phyloP scores from a whole-genome alignment of 371 early-diverging fungal species.

The Saksenaea oblongispora region DNA sequence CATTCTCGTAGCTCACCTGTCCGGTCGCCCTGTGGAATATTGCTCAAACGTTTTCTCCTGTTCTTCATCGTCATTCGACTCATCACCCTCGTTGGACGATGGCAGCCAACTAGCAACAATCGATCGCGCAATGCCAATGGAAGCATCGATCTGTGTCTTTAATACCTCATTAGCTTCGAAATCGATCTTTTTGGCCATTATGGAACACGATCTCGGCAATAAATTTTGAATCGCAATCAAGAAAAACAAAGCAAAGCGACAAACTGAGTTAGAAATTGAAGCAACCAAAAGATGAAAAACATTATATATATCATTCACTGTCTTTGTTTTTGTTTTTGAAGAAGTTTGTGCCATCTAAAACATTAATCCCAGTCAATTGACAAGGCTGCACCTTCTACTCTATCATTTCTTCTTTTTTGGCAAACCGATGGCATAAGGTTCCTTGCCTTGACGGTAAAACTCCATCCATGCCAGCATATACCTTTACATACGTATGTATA shows the following conservation, averaged over 20 bases:
- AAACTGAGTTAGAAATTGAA: no score
- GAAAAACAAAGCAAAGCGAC: no score
- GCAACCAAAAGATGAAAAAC: no score
- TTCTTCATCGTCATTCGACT: slow-evolving; percentile 34
- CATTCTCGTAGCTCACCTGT: no score
- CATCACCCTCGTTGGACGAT: slow-evolving; percentile 37
- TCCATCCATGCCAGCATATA: slow-evolving; percentile 24
- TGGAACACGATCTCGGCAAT: no score
- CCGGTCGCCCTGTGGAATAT: slow-evolving; percentile 50
- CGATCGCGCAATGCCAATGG: slow-evolving; percentile 43
- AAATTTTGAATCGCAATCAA: no score
- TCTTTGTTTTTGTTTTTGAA: background rate
- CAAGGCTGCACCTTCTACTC: no score
- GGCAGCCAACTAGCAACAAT: slow-evolving; percentile 51
- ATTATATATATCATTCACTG: background rate
- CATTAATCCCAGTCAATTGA: no score
- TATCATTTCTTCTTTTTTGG: slow-evolving; percentile 19
- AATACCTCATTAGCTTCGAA: slow-evolving; percentile 44
- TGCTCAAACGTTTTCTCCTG: slow-evolving; percentile 24
- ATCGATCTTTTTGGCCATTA: slow-evolving; percentile 14
- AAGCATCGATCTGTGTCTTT: slow-evolving; percentile 52
- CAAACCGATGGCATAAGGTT: slow-evolving; percentile 5
- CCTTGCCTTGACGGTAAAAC: slow-evolving; percentile 17
- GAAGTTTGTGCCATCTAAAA: background rate
- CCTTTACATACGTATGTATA: background rate